Base-by-base conservation (phyloP, 1,139 yeast genomes). In the Saccharomyces pastorianus region DNA sequence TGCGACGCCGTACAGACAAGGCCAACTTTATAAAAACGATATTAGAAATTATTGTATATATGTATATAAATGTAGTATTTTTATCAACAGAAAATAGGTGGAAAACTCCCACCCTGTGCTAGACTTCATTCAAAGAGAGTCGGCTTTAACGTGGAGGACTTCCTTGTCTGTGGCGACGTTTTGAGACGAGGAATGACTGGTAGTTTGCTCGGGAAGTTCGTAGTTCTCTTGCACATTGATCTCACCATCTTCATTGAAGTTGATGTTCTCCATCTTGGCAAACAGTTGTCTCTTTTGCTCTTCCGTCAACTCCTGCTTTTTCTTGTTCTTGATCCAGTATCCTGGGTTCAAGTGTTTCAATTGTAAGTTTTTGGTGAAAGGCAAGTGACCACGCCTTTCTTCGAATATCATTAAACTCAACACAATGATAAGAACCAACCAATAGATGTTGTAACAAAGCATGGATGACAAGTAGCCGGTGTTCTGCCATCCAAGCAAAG, bases 391-490 rank as follows among this genome's bases (percentile, higher is more conserved):
- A 48, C 70, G 71, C 68, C 75, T 84, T 75, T 88, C 96, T 74
- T 85, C 90, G 71, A 64, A 86, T 61, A 80, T 74, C 87, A 88
- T 81, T 62, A 84, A 69, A n/a, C 66, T 58, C 51, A 89, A 71
- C 52, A 77, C 73, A 32, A 71, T 62, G 58, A 88, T 83, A 54
- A 89, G 70, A 13, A 73, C 72, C 42, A 85, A 60, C 97, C 97
- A 90, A 74, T 89, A 90, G 50, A 87, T 63, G 73, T 88, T 88
- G 76, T 90, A 90, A 51, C 90, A 80, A 50, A 89, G 75, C 58
- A 90, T 89, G 1, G 95, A 86, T 53, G 96, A 95, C 66, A 88
- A 81, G 59, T 96, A 89, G 56, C 96, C 96, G 55, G 90, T 79
- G 72, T 88, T 88, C 74, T 88, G 95, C 96, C 96, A 88, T 61